phyloP scores from a whole-genome alignment of 441 rosid species.

The Eruca vesicaria region DNA sequence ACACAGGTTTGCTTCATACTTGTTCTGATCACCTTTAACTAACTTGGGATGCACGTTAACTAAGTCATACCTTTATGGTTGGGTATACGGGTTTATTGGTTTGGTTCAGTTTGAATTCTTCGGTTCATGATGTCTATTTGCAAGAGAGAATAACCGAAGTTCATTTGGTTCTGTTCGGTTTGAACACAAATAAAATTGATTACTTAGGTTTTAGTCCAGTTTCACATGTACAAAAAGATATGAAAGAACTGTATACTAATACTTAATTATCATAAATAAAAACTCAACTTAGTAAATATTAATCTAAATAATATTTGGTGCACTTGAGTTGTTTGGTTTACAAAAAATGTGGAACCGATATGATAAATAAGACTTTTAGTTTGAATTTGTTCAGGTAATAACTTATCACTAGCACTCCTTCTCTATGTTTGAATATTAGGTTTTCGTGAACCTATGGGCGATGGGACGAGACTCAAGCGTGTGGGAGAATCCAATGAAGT shows the following conservation, averaged over 20 bases:
- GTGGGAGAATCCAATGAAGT: conserved; percentile 42
- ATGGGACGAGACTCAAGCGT: conserved; percentile 47
- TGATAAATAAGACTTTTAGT: not conserved
- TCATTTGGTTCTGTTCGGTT: not conserved
- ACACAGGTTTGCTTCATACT: not conserved
- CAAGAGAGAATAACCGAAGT: too few relatives aligned
- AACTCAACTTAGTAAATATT: not conserved
- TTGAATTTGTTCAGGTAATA: not conserved
- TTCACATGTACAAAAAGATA: not conserved
- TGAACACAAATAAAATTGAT: not conserved
- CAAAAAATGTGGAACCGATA: not conserved
- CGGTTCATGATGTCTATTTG: too few relatives aligned
- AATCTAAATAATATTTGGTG: not conserved
- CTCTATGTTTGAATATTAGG: conserved; percentile 2
- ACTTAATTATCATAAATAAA: too few relatives aligned
- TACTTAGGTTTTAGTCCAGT: not conserved
- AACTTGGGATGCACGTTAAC: conserved; percentile 1
- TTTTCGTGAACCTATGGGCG: conserved; percentile 40
- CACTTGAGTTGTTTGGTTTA: not conserved
- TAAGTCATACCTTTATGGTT: not conserved
- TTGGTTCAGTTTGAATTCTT: not conserved
- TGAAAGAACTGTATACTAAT: not conserved
- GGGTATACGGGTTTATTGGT: not conserved
- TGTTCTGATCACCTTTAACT: not conserved
- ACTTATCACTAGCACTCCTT: not conserved